phyloP scores from a whole-genome alignment of 192 early-diverging fungal species.

The Linnemannia exigua region DNA sequence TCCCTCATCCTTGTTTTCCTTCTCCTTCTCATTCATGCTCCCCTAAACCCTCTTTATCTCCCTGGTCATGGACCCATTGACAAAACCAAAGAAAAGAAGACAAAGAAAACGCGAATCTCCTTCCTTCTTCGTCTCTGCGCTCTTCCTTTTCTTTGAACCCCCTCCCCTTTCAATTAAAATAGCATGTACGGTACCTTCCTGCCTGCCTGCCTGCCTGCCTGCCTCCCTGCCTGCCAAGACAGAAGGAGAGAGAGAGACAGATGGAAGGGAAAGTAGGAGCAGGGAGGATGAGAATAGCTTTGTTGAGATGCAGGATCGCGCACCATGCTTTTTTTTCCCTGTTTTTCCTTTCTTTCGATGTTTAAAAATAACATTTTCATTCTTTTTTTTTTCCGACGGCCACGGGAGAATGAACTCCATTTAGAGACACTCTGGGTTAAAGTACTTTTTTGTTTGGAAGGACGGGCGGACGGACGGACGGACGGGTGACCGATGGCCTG shows the following conservation, averaged over 20 bases:
- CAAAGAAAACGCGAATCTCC: background rate
- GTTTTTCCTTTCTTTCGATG: background rate
- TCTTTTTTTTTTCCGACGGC: conserved; percentile 1
- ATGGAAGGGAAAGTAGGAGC: background rate
- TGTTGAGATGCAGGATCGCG: background rate
- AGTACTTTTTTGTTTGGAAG: too few species aligned
- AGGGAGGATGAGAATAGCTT: background rate
- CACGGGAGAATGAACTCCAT: background rate
- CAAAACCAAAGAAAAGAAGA: background rate
- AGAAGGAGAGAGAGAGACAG: background rate
- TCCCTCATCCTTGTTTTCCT: background rate
- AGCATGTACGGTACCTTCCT: too few species aligned
- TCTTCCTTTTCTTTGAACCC: background rate
- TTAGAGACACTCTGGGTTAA: too few species aligned
- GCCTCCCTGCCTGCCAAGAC: background rate
- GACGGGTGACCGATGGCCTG: too few species aligned
- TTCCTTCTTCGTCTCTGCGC: background rate
- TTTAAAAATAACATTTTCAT: background rate
- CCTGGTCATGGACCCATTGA: background rate
- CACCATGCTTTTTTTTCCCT: background rate
- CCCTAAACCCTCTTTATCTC: background rate
- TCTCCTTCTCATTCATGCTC: background rate
- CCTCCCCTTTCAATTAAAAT: background rate
- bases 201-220: too few species aligned
- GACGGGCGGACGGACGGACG: too few species aligned